These are phyloP conservation scores for Starmerella apis DNA, from an alignment of 805 yeast genomes.

Conservation along the genomic window DNA sequence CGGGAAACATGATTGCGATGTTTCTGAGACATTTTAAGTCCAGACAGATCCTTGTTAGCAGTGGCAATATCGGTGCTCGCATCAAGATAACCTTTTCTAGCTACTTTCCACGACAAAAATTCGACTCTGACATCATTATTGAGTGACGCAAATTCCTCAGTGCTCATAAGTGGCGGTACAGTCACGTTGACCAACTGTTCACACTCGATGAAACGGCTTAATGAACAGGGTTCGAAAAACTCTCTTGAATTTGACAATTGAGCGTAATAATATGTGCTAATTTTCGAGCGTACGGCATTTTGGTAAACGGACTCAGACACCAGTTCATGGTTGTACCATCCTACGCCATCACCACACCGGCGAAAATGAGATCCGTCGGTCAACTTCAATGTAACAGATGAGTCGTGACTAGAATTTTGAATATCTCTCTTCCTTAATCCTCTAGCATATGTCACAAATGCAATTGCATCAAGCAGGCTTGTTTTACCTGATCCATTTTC, in stretches of 20 bases:
- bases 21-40: neutral
- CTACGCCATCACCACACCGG: neutral
- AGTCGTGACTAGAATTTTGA: too few species aligned
- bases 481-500: neutral
- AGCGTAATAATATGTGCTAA: neutral
- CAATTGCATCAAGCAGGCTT: neutral
- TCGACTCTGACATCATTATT: neutral
- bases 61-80: neutral
- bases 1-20: neutral
- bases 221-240: neutral
- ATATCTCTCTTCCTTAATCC: neutral
- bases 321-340: neutral
- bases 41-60: neutral
- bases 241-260: neutral
- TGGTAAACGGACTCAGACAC: neutral
- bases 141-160: neutral
- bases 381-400: neutral
- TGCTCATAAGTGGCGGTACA: neutral
- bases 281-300: neutral
- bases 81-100: neutral
- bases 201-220: slow-evolving; percentile 2
- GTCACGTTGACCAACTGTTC: neutral
- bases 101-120: neutral
- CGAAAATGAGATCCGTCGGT: neutral
- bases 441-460: neutral